Evolutionary conservation across 164 flowering plant genomes (phyloP).

Genomic region (Protea cynaroides): DNA sequence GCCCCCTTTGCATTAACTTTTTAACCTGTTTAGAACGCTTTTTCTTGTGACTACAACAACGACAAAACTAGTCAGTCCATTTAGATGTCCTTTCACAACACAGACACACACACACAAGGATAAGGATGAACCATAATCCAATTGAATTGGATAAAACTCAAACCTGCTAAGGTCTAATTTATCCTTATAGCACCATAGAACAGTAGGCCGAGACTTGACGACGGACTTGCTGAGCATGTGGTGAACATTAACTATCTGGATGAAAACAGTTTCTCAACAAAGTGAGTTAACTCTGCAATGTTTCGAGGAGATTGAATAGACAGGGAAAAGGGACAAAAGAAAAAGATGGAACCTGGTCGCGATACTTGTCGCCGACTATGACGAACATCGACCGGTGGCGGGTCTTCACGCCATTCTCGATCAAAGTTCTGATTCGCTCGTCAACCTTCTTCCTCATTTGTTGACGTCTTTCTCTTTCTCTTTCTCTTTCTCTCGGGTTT

Average conservation of each 20-base stretch:
- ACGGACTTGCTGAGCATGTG: slow-evolving; percentile 60
- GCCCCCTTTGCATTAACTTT: slow-evolving; percentile 58
- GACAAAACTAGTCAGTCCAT: neutral
- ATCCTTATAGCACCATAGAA: slow-evolving; percentile 91
- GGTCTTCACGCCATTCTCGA: slow-evolving; percentile 78
- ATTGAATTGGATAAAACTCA: neutral
- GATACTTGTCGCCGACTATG: slow-evolving; percentile 84
- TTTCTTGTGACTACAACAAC: slow-evolving; percentile 65
- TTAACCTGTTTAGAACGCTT: slow-evolving; percentile 80
- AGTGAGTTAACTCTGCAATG: neutral
- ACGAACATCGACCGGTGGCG: slow-evolving; percentile 85
- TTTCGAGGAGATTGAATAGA: neutral
- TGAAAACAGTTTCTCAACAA: neutral
- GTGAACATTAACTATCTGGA: slow-evolving; percentile 85
- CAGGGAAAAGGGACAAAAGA: neutral
- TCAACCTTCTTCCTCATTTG: slow-evolving; percentile 92
- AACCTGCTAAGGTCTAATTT: slow-evolving; percentile 91
- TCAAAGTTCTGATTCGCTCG: slow-evolving; percentile 81
- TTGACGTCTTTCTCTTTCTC: no score
- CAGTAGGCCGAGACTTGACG: slow-evolving; percentile 55
- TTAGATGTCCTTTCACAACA: neutral
- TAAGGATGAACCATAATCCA: neutral
- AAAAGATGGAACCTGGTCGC: slow-evolving; percentile 55
- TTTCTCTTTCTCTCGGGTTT: no score
- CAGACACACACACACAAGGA: neutral